phyloP scores from a whole-genome alignment of 1,284 basidiomycete genomes.

The Dichomitus squalens region DNA sequence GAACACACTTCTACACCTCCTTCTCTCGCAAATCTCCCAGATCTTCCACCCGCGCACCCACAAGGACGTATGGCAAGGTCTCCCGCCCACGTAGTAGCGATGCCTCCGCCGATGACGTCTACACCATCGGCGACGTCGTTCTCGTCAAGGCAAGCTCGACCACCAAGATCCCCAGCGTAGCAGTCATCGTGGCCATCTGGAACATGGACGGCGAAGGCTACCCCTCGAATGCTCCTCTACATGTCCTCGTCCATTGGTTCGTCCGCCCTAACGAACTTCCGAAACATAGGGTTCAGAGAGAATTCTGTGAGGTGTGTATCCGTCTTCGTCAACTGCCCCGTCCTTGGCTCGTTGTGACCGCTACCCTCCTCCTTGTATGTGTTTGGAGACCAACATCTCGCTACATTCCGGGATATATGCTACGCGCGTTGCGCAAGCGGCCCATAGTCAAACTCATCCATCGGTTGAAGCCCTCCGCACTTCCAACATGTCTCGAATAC shows the following conservation, averaged over 20 bases:
- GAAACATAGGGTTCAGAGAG: conserved; percentile 54
- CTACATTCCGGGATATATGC: too few relatives aligned
- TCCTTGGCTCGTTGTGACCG: too few relatives aligned
- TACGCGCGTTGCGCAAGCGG: too few relatives aligned
- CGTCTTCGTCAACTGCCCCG: too few relatives aligned
- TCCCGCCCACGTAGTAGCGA: conserved; percentile 9
- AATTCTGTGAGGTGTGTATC: conserved; percentile 57
- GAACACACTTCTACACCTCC: conserved; percentile 30
- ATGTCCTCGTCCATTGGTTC: conserved; percentile 73
- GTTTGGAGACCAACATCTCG: too few relatives aligned
- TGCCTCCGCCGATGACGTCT: conserved; percentile 26
- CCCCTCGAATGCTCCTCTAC: conserved; percentile 38
- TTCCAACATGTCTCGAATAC: too few relatives aligned
- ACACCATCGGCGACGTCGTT: conserved; percentile 64
- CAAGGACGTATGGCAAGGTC: conserved; percentile 22
- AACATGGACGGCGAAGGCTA: conserved; percentile 40
- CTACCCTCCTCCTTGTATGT: too few relatives aligned
- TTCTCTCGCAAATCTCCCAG: conserved; percentile 9
- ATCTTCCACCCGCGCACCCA: conserved; percentile 1
- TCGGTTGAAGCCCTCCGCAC: too few relatives aligned
- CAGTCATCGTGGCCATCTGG: conserved; percentile 70
- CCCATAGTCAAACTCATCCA: too few relatives aligned
- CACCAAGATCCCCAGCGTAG: conserved; percentile 54
- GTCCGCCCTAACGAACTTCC: conserved; percentile 63
- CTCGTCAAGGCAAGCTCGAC: conserved; percentile 56